Conservation (phyloP, 257 asterid genomes). For the Nicotiana otophora region DNA sequence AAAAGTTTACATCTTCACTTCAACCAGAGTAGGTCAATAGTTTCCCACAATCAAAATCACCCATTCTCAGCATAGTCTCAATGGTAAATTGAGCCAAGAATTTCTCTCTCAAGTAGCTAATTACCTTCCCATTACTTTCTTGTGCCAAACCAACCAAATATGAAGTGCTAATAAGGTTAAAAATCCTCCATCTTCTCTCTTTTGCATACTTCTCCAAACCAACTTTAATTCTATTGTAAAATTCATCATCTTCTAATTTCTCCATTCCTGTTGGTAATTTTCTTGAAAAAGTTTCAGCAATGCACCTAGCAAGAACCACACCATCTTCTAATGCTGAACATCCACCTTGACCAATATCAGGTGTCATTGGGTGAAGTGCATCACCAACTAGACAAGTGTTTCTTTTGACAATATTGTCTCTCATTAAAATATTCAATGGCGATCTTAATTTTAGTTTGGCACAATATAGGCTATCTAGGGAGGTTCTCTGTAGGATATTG, state of each 20-base stretch:
- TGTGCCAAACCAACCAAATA: constrained; percentile 53
- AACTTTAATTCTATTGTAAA: constrained; percentile 15
- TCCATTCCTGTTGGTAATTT: neutral
- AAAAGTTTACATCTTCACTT: neutral
- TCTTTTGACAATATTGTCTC: constrained; percentile 30
- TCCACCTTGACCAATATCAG: constrained; percentile 80
- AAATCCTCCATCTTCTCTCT: constrained; percentile 71
- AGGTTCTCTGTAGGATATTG: constrained; percentile 41
- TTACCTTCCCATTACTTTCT: constrained; percentile 39
- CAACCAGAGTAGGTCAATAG: neutral
- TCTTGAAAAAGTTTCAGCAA: constrained; percentile 28
- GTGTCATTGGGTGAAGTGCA: constrained; percentile 15
- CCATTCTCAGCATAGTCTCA: constrained; percentile 8
- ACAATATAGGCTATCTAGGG: constrained; percentile 35
- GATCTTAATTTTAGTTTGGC: constrained; percentile 40
- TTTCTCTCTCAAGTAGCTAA: constrained; percentile 41
- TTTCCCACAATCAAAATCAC: constrained; percentile 10
- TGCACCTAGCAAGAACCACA: constrained; percentile 56
- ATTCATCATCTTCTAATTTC: constrained; percentile 13
- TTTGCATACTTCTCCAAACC: constrained; percentile 48
- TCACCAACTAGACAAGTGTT: constrained; percentile 58
- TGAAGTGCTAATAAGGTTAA: constrained; percentile 41
- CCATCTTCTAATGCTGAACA: constrained; percentile 65
- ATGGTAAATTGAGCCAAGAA: constrained; percentile 30
- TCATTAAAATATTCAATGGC: constrained; percentile 50